These are phyloP conservation scores for Eleusine coracana DNA, from an alignment of 176 grass and related monocot species.

Conservation along the genomic window DNA sequence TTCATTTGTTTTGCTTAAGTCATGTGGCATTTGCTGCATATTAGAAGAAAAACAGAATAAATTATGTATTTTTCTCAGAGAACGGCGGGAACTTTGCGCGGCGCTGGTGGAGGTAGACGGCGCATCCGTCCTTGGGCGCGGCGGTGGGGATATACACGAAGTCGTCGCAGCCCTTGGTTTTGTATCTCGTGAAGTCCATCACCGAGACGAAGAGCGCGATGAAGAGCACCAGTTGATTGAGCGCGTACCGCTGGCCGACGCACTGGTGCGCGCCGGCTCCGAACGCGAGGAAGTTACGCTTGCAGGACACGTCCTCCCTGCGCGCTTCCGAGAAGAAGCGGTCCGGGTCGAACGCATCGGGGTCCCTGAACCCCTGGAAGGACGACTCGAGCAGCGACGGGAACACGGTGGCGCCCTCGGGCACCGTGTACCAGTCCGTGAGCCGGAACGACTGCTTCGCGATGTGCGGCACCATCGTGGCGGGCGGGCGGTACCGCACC, in stretches of 20 bases:
- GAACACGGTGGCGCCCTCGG: constrained; percentile 84
- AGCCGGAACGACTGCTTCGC: constrained; percentile 66
- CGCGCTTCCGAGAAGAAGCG: constrained; percentile 69
- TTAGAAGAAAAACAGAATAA: too few relatives aligned
- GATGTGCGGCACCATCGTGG: constrained; percentile 87
- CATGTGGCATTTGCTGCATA: too few relatives aligned
- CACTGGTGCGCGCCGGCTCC: constrained; percentile 94
- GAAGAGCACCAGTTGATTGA: constrained; percentile 87
- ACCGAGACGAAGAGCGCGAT: constrained; percentile 68
- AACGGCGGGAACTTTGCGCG: constrained; percentile 48
- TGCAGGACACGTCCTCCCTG: constrained; percentile 75
- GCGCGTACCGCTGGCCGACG: constrained; percentile 80
- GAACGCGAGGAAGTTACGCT: constrained; percentile 81
- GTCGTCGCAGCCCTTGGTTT: constrained; percentile 62
- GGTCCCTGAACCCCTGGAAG: constrained; percentile 71
- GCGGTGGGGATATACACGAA: constrained; percentile 74
- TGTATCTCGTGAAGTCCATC: constrained; percentile 63
- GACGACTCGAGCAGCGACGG: constrained; percentile 81
- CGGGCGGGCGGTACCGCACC: constrained; percentile 67
- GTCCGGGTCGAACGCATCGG: constrained; percentile 76
- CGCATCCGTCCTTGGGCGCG: constrained; percentile 72
- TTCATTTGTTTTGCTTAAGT: too few relatives aligned
- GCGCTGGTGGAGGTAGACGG: constrained; percentile 49
- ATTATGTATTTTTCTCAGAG: too few relatives aligned
- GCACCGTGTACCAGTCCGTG: constrained; percentile 92